phyloP scores from a whole-genome alignment of 345 rosid genomes.

The Salix koriyanagi region DNA sequence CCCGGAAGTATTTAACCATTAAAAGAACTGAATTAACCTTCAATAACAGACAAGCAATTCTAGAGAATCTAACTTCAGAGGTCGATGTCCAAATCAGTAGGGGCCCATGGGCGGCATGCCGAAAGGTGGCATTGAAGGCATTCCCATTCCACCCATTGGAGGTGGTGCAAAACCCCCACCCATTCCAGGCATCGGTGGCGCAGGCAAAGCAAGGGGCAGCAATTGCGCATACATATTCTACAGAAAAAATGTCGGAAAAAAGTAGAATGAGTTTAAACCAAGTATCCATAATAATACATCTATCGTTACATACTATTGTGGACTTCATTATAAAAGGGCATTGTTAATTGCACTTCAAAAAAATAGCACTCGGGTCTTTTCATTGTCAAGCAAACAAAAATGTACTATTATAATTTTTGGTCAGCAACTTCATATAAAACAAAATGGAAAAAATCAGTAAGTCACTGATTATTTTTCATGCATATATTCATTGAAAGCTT shows the following conservation, averaged over 20 bases:
- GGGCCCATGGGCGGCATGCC: conserved; percentile 72
- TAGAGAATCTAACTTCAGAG: neutral
- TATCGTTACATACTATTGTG: neutral
- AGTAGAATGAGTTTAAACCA: neutral
- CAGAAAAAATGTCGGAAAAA: neutral
- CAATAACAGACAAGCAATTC: neutral
- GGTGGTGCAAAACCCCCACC: conserved; percentile 41
- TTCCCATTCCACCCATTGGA: conserved; percentile 58
- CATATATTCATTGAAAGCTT: neutral
- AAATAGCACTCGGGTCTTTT: neutral
- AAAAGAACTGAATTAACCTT: neutral
- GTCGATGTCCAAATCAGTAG: conserved; percentile 23
- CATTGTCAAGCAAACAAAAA: neutral
- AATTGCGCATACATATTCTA: conserved; percentile 95
- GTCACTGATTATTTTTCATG: neutral
- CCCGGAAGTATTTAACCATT: neutral
- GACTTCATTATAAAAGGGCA: neutral
- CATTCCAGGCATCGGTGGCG: conserved; percentile 89
- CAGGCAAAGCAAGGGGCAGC: conserved; percentile 82
- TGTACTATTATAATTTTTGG: neutral
- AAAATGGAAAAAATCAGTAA: neutral
- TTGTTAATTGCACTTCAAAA: neutral
- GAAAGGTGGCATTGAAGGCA: conserved; percentile 69
- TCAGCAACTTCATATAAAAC: neutral
- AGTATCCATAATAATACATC: neutral